phyloP scores from a whole-genome alignment of 2,329 filamentous ascomycete genomes.

The Botrytis elliptica region DNA sequence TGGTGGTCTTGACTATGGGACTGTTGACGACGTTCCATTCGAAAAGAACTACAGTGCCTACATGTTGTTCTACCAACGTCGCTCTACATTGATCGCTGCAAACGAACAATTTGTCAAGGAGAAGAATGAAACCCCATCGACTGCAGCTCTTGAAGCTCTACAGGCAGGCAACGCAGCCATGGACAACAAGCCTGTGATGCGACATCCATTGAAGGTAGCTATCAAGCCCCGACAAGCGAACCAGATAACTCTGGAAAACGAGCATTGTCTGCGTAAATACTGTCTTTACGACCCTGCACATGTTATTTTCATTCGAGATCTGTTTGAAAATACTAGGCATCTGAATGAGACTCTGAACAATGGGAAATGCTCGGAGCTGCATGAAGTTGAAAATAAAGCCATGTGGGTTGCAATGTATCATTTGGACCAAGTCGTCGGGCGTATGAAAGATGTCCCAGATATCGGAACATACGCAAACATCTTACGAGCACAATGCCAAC shows the following conservation, averaged over 20 bases:
- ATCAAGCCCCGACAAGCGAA: constrained; percentile 49
- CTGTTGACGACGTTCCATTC: constrained; percentile 50
- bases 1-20: constrained; percentile 62
- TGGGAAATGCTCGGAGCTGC: constrained; percentile 50
- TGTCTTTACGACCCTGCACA: constrained; percentile 76
- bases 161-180: background rate
- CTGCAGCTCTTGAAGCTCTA: background rate
- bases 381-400: constrained; percentile 49
- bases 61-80: constrained; percentile 95
- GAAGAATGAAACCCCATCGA: background rate
- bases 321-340: constrained; percentile 57
- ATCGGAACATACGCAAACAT: constrained; percentile 56
- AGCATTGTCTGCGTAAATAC: constrained; percentile 69
- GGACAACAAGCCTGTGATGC: constrained; percentile 36
- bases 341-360: constrained; percentile 48
- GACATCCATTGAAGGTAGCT: constrained; percentile 47
- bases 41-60: constrained; percentile 86
- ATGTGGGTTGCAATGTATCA: constrained; percentile 61
- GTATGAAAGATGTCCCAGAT: constrained; percentile 66
- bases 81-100: constrained; percentile 59
- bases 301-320: constrained; percentile 60
- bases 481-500: constrained; percentile 50
- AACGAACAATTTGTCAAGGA: constrained; percentile 45
- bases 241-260: constrained; percentile 72
- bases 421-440: constrained; percentile 71